Evolutionary conservation across 306 rosid species (phyloP).

Genomic region (Crotalaria pallida): DNA sequence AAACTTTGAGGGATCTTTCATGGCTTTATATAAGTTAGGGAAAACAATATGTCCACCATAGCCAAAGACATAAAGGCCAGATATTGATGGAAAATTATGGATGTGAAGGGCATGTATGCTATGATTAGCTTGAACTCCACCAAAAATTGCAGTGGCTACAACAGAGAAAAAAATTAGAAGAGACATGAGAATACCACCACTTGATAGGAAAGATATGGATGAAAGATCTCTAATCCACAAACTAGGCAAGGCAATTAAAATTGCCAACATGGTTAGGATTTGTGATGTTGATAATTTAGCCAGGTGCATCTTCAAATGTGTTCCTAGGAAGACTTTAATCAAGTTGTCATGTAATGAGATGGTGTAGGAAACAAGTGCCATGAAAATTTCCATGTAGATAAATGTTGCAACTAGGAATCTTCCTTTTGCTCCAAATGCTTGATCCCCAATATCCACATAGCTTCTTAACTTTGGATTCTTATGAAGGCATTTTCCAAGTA

Average conservation of each 20-base stretch:
- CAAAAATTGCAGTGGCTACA: slow-evolving; percentile 43
- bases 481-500: slow-evolving; percentile 62
- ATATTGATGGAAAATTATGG: slow-evolving; percentile 53
- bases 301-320: slow-evolving; percentile 26
- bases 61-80: slow-evolving; percentile 59
- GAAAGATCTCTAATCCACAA: slow-evolving; percentile 67
- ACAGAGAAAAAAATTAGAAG: slow-evolving; percentile 45
- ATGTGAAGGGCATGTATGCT: slow-evolving; percentile 42
- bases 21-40: slow-evolving; percentile 61
- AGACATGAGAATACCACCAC: slow-evolving; percentile 61
- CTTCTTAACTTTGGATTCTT: slow-evolving; percentile 48
- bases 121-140: slow-evolving; percentile 36
- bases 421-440: slow-evolving; percentile 68
- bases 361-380: slow-evolving; percentile 79
- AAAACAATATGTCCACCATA: slow-evolving; percentile 72
- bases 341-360: slow-evolving; percentile 74
- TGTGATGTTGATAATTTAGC: slow-evolving; percentile 40
- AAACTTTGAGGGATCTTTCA: slow-evolving; percentile 84
- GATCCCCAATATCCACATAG: slow-evolving; percentile 53
- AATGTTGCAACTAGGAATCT: slow-evolving; percentile 39
- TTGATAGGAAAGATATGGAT: slow-evolving; percentile 60
- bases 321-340: slow-evolving; percentile 33
- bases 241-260: slow-evolving; percentile 53
- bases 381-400: slow-evolving; percentile 59
- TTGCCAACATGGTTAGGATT: slow-evolving; percentile 41